Evolutionary conservation across 768 basidiomycete genomes (phyloP).

Genomic region (Russula sp.): DNA sequence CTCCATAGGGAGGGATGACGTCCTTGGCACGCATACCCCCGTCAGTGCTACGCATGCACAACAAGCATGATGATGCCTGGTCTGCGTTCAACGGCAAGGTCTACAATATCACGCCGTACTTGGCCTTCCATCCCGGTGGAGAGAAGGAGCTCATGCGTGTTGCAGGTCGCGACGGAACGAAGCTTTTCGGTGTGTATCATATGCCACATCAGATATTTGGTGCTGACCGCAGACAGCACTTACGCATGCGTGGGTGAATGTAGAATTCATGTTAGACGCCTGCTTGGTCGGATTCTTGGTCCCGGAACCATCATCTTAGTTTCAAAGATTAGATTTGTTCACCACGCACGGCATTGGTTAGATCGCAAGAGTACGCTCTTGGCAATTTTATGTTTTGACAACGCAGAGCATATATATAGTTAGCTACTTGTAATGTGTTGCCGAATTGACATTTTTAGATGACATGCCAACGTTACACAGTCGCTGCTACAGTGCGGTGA

Average conservation of each 20-base stretch:
- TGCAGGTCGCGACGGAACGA: slow-evolving; percentile 92
- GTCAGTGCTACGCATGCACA: slow-evolving; percentile 73
- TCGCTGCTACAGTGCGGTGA: neutral
- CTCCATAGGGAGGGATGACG: slow-evolving; percentile 54
- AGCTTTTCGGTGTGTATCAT: slow-evolving; percentile 73
- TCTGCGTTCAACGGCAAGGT: slow-evolving; percentile 87
- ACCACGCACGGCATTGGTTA: neutral
- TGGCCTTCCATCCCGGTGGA: slow-evolving; percentile 91
- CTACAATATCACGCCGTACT: slow-evolving; percentile 92
- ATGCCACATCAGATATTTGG: neutral
- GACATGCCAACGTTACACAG: neutral
- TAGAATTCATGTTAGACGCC: slow-evolving; percentile 91
- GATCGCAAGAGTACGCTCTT: neutral
- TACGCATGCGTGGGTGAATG: slow-evolving; percentile 96
- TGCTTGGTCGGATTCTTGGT: slow-evolving; percentile 91
- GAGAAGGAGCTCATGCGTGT: slow-evolving; percentile 92
- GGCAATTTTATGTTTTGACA: neutral
- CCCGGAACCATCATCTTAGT: slow-evolving; percentile 48
- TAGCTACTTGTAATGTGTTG: neutral
- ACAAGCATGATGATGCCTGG: slow-evolving; percentile 87
- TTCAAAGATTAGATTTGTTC: neutral
- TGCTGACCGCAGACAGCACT: slow-evolving; percentile 44
- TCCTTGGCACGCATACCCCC: slow-evolving; percentile 61
- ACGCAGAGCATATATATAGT: neutral
- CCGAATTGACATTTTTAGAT: neutral